Base-by-base conservation (phyloP, 352 stramenopile genomes). In the Achlya hypogyna region DNA sequence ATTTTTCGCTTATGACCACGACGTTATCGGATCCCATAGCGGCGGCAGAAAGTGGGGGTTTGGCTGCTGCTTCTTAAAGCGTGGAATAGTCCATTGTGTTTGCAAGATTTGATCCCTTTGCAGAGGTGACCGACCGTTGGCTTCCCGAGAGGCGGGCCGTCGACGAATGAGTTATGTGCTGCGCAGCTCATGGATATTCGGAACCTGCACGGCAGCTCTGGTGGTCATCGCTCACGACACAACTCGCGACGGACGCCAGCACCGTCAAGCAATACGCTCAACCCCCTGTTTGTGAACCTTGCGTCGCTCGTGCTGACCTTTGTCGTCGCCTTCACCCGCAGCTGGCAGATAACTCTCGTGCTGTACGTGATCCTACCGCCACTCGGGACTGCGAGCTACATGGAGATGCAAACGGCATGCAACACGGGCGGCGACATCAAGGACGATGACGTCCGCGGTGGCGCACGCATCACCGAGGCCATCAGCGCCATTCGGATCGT, bases 341-440 rank as follows among this genome's bases (percentile, higher is more conserved):
- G 75, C 40, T 88, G 81, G 81, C 53, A 86, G 45, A 82, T 90
- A 73, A 83, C 78, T 10, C 75, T 87, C 29, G 72, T 72, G 6
- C 73, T 77, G 18, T 72, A 87, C 16, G 79, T 71, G 8, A 65
- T 53, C 5, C 69, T 69, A 0, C 77, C 77, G 4, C 25, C 81
- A 3, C 38, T 72, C 2, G 45, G 78, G 4, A 69, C 72, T 16
- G 63, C 69, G 22, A 72, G 65, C 32, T 71, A 72, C 35, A 72
- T 75, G 5, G 69, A 79, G 58, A 63, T 56, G 40, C 32, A 69
- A 43, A 63, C 63, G 34, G 70, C 77, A 23, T 68, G 29, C 2
- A 64, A 72, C 5, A 72, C 59, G 5, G 69, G 75, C 66, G 81
- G 81, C 70, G 73, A 75, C 25, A 76, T 75, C 29, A 85, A 85